Evolutionary conservation across 805 yeast species (phyloP).

Genomic region (Tetrapisispora fleetii): DNA sequence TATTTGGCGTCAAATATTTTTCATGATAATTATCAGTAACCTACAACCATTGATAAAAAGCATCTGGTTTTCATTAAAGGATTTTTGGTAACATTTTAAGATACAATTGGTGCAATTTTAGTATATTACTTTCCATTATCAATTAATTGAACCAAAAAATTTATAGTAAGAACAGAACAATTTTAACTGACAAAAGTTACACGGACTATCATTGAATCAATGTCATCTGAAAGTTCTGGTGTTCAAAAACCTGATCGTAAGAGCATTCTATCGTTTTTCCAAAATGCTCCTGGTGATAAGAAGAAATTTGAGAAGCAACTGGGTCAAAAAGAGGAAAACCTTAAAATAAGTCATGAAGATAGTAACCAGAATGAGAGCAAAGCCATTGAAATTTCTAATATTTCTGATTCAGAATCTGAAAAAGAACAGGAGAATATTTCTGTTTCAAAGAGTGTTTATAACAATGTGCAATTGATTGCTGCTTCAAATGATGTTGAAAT

Average conservation of each 20-base stretch:
- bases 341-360: neutral
- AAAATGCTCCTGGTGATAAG: conserved; percentile 4
- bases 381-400: neutral
- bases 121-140: no score
- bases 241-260: conserved; percentile 6
- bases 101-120: neutral
- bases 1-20: neutral
- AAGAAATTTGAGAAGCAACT: neutral
- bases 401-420: conserved; percentile 4
- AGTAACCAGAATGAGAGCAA: neutral
- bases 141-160: neutral
- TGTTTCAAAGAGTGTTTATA: neutral
- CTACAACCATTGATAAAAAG: neutral
- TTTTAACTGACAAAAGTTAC: neutral
- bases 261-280: conserved; percentile 20
- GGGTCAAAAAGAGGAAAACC: neutral
- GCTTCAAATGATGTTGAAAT: neutral
- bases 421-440: neutral
- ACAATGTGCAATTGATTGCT: neutral
- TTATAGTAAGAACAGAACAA: no score
- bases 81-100: no score
- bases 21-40: neutral
- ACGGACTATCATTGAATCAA: neutral
- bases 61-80: neutral
- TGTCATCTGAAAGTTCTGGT: conserved; percentile 3